Evolutionary conservation across 2,329 filamentous ascomycete species (phyloP).

Genomic region (Aspergillus clavatus): DNA sequence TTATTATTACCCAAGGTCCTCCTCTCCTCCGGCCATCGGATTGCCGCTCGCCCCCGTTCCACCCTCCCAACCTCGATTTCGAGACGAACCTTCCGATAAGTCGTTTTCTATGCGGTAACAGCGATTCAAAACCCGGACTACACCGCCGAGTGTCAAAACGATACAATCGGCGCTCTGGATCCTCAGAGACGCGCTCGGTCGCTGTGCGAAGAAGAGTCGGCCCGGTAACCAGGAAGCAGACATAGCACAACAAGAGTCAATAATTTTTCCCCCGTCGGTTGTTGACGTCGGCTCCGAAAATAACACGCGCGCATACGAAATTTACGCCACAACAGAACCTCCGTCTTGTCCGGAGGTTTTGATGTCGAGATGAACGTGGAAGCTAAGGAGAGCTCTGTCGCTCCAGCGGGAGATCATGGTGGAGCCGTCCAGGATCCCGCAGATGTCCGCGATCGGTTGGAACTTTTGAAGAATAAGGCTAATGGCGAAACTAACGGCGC

Average conservation of each 20-base stretch:
- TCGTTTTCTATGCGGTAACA: conserved; percentile 1
- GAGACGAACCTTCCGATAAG: conserved; percentile 2
- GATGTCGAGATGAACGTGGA: conserved; percentile 31
- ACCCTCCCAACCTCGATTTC: conserved; percentile 5
- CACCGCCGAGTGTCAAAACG: neutral
- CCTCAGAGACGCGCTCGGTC: conserved; percentile 6
- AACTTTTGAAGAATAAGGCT: conserved; percentile 39
- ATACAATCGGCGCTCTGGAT: conserved; percentile 14
- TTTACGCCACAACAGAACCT: neutral
- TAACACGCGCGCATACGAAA: neutral
- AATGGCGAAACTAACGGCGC: conserved; percentile 46
- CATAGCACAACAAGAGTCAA: too few relatives aligned
- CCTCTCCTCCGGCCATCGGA: neutral
- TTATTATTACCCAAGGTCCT: neutral
- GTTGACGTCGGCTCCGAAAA: neutral
- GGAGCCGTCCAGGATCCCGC: conserved; percentile 35
- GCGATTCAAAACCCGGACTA: conserved; percentile 11
- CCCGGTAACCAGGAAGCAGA: neutral
- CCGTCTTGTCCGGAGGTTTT: conserved; percentile 3
- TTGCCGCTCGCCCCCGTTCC: neutral
- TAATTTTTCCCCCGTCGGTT: too few relatives aligned
- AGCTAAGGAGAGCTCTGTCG: conserved; percentile 30
- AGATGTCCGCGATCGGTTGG: conserved; percentile 32
- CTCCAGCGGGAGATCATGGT: conserved; percentile 35
- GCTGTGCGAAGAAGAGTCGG: conserved; percentile 5